A percentile compares a stretch with the other conserved stretches of the same genome.
Conservation (phyloP, 2,329 filamentous ascomycete species). For the Amauroascus verrucosus region DNA sequence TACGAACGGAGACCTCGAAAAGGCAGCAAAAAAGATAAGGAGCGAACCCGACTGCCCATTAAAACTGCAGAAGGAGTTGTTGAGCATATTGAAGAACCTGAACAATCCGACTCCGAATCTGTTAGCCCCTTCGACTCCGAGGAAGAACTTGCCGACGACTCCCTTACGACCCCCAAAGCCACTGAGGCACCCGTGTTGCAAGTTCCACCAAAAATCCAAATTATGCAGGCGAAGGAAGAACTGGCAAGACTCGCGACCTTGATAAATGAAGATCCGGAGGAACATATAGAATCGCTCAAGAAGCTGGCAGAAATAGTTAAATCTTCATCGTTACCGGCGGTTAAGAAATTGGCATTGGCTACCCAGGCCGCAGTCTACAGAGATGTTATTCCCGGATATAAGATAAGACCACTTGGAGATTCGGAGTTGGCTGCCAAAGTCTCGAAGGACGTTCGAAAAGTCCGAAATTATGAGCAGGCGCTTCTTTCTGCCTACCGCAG, state of each 20-base stretch:
- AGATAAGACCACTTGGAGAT: constrained; percentile 73
- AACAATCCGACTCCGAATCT: constrained; percentile 43
- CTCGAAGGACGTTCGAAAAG: constrained; percentile 78
- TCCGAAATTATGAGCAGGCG: constrained; percentile 78
- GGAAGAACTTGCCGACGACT: constrained; percentile 46
- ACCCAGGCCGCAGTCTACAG: constrained; percentile 88
- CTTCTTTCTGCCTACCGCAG: constrained; percentile 74
- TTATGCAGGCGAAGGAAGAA: constrained; percentile 82
- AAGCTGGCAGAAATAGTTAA: constrained; percentile 63
- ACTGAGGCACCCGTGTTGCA: constrained; percentile 50
- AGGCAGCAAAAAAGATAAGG: constrained; percentile 62
- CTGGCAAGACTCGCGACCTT: constrained; percentile 69
- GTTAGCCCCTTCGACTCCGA: constrained; percentile 54
- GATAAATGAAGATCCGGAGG: constrained; percentile 88
- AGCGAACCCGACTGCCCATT: constrained; percentile 69
- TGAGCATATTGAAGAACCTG: constrained; percentile 45
- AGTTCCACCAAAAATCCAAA: constrained; percentile 66
- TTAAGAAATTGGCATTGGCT: constrained; percentile 76
- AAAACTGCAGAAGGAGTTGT: constrained; percentile 71
- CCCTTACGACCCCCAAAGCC: constrained; percentile 37
- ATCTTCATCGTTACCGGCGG: constrained; percentile 53
- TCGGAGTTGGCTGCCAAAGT: constrained; percentile 67
- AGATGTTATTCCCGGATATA: constrained; percentile 90
- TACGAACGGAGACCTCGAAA: constrained; percentile 76
- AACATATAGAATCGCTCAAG: constrained; percentile 71